Conservation (phyloP, 441 rosid species). For the Croton setiger region DNA sequence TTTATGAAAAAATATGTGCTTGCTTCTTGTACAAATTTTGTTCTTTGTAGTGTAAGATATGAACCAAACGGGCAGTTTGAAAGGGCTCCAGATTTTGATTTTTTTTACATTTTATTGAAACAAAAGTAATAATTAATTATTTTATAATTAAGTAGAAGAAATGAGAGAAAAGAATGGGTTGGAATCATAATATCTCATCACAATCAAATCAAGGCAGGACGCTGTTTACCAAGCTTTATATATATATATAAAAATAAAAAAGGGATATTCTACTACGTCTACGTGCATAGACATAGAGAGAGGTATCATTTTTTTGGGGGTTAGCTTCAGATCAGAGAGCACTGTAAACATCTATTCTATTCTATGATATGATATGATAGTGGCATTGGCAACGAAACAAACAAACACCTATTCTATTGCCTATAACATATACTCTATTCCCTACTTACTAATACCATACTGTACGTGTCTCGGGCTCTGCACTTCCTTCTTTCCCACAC, state of each 20-base stretch:
- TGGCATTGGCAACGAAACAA: neutral
- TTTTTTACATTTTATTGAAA: too few relatives aligned
- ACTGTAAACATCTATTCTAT: neutral
- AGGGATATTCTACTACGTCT: neutral
- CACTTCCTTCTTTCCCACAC: conserved; percentile 8
- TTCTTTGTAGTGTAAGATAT: too few relatives aligned
- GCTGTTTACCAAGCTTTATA: conserved; percentile 27
- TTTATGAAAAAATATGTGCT: too few relatives aligned
- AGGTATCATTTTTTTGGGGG: neutral
- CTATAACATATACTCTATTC: neutral
- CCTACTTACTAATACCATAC: too few relatives aligned
- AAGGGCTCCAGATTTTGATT: too few relatives aligned
- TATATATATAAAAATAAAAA: too few relatives aligned
- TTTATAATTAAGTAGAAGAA: too few relatives aligned
- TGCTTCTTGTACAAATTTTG: too few relatives aligned
- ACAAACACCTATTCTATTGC: neutral
- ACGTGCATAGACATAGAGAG: conserved; percentile 8
- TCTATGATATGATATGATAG: neutral
- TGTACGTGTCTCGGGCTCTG: conserved; percentile 10
- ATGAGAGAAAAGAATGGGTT: too few relatives aligned
- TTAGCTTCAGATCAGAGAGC: neutral
- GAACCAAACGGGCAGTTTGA: too few relatives aligned
- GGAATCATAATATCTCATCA: conserved; percentile 37
- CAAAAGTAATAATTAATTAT: too few relatives aligned
- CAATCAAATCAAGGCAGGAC: conserved; percentile 48